phyloP scores from a whole-genome alignment of 768 basidiomycete genomes.

The Pleurotus eryngii region DNA sequence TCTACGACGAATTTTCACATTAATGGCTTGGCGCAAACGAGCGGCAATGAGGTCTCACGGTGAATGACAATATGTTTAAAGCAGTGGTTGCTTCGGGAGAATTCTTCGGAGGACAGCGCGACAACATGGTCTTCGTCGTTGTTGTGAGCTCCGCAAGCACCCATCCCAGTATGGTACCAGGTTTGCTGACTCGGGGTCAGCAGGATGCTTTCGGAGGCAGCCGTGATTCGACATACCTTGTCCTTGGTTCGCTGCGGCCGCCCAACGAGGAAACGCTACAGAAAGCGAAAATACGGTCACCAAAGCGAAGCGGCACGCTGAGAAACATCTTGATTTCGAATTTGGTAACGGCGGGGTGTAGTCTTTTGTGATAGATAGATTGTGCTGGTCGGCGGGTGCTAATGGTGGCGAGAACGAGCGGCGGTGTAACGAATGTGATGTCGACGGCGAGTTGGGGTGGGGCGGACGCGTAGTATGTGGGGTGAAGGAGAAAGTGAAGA shows the following conservation, averaged over 20 bases:
- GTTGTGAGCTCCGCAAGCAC: constrained; percentile 18
- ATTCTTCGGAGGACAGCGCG: constrained; percentile 17
- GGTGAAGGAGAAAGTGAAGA: neutral
- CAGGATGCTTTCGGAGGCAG: too few relatives aligned
- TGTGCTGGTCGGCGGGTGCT: too few relatives aligned
- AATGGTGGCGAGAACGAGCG: neutral
- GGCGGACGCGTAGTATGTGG: too few relatives aligned
- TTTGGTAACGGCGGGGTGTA: too few relatives aligned
- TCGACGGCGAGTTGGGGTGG: too few relatives aligned
- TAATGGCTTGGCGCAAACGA: neutral
- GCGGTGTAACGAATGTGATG: neutral
- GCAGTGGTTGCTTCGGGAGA: constrained; percentile 16
- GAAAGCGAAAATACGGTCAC: neutral
- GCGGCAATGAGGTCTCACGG: constrained; percentile 12
- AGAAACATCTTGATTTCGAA: neutral
- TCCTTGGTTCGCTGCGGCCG: neutral
- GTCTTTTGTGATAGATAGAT: too few relatives aligned
- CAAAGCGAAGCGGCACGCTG: neutral
- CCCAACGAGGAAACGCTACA: neutral
- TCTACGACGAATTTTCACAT: neutral
- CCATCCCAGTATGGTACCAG: constrained; percentile 19
- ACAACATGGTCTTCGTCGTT: constrained; percentile 19
- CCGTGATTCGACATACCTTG: too few relatives aligned
- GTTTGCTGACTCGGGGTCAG: constrained; percentile 12
- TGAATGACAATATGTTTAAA: constrained; percentile 14